A percentile compares a stretch with the other conserved stretches of the same genome.
These are phyloP conservation scores for Puccinia coronata DNA, from an alignment of 1,284 basidiomycete species.

Conservation along the genomic window DNA sequence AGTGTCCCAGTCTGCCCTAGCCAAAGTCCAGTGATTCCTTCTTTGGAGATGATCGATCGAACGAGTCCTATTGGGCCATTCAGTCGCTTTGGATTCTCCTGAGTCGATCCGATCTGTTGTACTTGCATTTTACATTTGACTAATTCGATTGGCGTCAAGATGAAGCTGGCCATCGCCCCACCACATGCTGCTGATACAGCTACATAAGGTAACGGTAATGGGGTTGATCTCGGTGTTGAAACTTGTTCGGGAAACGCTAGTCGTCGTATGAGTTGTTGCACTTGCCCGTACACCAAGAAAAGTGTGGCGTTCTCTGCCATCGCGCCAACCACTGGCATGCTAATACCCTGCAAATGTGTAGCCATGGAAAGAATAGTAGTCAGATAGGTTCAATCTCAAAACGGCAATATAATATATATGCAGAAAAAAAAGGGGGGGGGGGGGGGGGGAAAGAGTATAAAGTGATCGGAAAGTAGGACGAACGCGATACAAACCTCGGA, in stretches of 20 bases:
- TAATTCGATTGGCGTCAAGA: conserved; percentile 86
- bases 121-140: conserved; percentile 96
- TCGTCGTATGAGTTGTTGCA: conserved; percentile 69
- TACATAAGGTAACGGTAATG: conserved; percentile 68
- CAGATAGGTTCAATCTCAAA: too few relatives aligned
- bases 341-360: conserved; percentile 68
- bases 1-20: conserved; percentile 82
- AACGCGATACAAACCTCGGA: conserved; percentile 76
- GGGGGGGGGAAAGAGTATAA: too few relatives aligned
- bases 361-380: too few relatives aligned
- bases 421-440: conserved; percentile 20
- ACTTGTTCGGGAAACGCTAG: conserved; percentile 15
- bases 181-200: conserved; percentile 76
- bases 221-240: conserved; percentile 51
- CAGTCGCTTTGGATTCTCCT: conserved; percentile 54
- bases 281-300: conserved; percentile 81
- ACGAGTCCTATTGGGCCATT: conserved; percentile 74
- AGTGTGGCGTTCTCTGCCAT: conserved; percentile 85
- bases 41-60: conserved; percentile 66
- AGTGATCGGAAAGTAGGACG: too few relatives aligned
- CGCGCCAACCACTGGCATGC: conserved; percentile 83
- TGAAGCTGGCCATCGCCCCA: conserved; percentile 76
- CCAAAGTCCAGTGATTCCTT: conserved; percentile 79
- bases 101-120: conserved; percentile 62
- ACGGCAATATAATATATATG: too few relatives aligned